Evolutionary conservation across 2,329 filamentous ascomycete genomes (phyloP), one percentile per base, ranked within the genome.

Genomic region (Plenodomus lindquistii): DNA sequence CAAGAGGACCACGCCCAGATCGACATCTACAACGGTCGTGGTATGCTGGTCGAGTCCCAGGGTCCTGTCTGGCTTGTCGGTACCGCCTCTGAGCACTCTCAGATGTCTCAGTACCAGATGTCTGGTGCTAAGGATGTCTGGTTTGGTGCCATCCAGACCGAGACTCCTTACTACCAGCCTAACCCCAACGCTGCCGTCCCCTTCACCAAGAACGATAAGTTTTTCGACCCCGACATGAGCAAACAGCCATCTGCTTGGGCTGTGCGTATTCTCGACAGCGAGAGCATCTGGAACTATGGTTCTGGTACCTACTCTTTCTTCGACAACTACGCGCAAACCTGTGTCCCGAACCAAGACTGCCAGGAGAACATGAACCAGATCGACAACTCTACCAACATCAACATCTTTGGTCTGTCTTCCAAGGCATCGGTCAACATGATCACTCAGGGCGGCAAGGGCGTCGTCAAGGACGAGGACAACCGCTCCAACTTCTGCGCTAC

Each of bases 21-120:
- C 71, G 86, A 87, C 68, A 85, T 96, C 65, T 96, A 88, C 82
- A 95, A 89, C 70, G 91, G 91, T 40, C 89, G 91, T 54, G 92
- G 91, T 62, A 82, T 96, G 57, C 80, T 87, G 29, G 84, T 96
- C 60, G 89, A 96, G 75, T 89, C 79, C 40, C 79, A 87, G 67
- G 87, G 87, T 6, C 84, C 87, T 7, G 84, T 87, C 43, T 96
- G 91, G 91, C 74, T 94, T 18, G 83, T 81, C 40, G 86, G 84
- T 8, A 85, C 85, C 0, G 78, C 82, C 0, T 81, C 81, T 0
- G 87, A 90, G 72, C 87, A 89, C 69, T 79, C 79, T 40, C 77
- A 81, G 1, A 71, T 87, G n/a, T 91, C 89, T 77, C 84, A 89
- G 66, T 89, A 89, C 67, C 83, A 88, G 59, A 74, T 89, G 42